These are phyloP conservation scores for Fusarium protoensiforme DNA, from an alignment of 2,329 filamentous ascomycete genomes.

Conservation along the genomic window DNA sequence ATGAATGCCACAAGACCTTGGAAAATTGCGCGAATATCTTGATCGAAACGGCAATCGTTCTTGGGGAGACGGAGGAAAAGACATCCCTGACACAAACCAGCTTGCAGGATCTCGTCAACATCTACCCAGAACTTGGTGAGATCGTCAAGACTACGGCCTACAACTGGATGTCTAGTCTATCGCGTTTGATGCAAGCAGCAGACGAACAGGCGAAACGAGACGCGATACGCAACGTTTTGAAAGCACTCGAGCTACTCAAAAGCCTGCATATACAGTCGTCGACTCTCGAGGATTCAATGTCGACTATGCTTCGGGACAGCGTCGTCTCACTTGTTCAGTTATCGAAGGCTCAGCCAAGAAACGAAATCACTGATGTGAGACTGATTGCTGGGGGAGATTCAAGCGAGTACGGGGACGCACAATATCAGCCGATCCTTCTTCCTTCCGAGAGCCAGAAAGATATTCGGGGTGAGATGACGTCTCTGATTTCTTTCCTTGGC, in stretches of 20 bases:
- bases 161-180: slow-evolving; percentile 83
- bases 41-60: slow-evolving; percentile 82
- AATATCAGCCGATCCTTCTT: slow-evolving; percentile 72
- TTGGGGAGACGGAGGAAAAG: slow-evolving; percentile 64
- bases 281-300: slow-evolving; percentile 74
- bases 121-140: slow-evolving; percentile 71
- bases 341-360: slow-evolving; percentile 25
- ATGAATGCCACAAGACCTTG: slow-evolving; percentile 81
- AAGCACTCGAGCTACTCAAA: slow-evolving; percentile 74
- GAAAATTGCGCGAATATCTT: slow-evolving; percentile 75
- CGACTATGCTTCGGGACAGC: slow-evolving; percentile 78
- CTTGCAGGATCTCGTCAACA: slow-evolving; percentile 70
- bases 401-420: slow-evolving; percentile 16
- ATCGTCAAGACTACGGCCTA: slow-evolving; percentile 77
- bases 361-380: slow-evolving; percentile 39
- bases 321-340: slow-evolving; percentile 58
- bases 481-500: slow-evolving; percentile 67
- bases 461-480: slow-evolving; percentile 67
- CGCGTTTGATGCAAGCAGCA: slow-evolving; percentile 83
- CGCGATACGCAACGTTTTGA: slow-evolving; percentile 80
- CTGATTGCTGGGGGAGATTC: slow-evolving; percentile 39
- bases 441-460: slow-evolving; percentile 73
- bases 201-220: slow-evolving; percentile 82
- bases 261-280: slow-evolving; percentile 72
- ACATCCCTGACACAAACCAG: slow-evolving; percentile 56